Evolutionary conservation across 2,329 filamentous ascomycete species (phyloP).

Genomic region (Diplodia corticola): DNA sequence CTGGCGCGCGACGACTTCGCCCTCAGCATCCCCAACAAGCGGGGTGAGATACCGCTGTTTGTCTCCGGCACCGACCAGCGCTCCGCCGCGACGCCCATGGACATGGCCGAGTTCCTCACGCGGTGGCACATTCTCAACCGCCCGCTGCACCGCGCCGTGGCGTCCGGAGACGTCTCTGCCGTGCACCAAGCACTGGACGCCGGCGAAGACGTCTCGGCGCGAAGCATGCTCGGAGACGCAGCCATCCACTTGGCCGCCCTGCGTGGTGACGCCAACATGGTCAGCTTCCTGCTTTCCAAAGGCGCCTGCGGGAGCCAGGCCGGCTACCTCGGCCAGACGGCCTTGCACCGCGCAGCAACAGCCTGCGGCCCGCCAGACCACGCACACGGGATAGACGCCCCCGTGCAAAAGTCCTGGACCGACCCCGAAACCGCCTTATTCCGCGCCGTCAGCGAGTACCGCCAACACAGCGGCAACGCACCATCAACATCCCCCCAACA

Average conservation of each 20-base stretch:
- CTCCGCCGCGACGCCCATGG: background rate
- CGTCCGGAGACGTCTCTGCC: background rate
- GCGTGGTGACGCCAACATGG: background rate
- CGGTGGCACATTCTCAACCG: constrained; percentile 11
- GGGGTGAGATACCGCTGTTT: constrained; percentile 12
- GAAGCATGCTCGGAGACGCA: constrained; percentile 15
- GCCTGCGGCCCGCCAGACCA: background rate
- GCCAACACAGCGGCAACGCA: background rate
- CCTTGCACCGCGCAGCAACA: background rate
- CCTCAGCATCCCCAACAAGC: background rate
- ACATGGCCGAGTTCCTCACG: constrained; percentile 5
- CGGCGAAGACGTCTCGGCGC: background rate
- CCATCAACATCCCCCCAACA: background rate
- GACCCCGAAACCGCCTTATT: background rate
- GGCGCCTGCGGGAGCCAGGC: background rate
- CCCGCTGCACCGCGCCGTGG: constrained; percentile 7
- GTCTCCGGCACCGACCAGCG: background rate
- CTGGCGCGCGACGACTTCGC: background rate
- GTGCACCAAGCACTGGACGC: background rate
- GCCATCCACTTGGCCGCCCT: background rate
- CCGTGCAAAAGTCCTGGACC: background rate
- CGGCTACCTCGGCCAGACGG: constrained; percentile 6
- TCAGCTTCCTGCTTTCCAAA: background rate
- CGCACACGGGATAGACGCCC: background rate
- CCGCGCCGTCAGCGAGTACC: constrained; percentile 1